Evolutionary conservation across 768 basidiomycete species (phyloP).

Genomic region (Trametes villosa): DNA sequence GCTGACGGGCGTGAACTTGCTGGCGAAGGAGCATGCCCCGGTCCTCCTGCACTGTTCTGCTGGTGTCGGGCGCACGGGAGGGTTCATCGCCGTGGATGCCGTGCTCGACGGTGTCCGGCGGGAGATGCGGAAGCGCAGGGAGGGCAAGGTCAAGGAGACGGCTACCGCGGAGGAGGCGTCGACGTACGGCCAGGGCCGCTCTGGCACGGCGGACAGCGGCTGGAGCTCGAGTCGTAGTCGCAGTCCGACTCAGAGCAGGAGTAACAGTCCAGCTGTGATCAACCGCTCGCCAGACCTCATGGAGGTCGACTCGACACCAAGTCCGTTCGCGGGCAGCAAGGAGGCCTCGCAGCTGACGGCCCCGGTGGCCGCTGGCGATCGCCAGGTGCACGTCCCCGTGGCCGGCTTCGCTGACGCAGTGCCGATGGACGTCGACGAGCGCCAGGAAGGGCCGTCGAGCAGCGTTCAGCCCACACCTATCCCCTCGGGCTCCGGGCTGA

Average conservation of each 20-base stretch:
- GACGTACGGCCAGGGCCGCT: slow-evolving; percentile 6
- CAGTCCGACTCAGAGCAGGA: slow-evolving; percentile 5
- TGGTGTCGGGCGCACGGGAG: slow-evolving; percentile 93
- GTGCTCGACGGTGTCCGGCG: slow-evolving; percentile 74
- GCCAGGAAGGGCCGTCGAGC: not conserved
- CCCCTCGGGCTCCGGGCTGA: not conserved
- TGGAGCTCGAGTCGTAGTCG: slow-evolving; percentile 25
- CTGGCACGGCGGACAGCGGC: slow-evolving; percentile 20
- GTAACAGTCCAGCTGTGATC: slow-evolving; percentile 24
- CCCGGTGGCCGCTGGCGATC: slow-evolving; percentile 21
- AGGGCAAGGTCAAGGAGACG: slow-evolving; percentile 22
- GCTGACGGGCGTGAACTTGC: slow-evolving; percentile 58
- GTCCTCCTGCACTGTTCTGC: slow-evolving; percentile 90
- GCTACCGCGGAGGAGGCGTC: slow-evolving; percentile 16
- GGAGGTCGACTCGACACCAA: slow-evolving; percentile 24
- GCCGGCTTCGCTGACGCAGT: slow-evolving; percentile 27
- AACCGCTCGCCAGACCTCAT: slow-evolving; percentile 21
- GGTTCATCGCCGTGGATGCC: slow-evolving; percentile 89
- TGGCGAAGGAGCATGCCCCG: slow-evolving; percentile 58
- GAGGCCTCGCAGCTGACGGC: slow-evolving; percentile 24
- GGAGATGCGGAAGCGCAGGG: slow-evolving; percentile 52
- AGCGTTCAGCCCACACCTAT: not conserved
- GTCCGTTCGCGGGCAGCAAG: not conserved
- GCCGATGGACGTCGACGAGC: slow-evolving; percentile 36
- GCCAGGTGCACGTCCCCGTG: slow-evolving; percentile 30